These are phyloP conservation scores for Acanthamoeba rhysodes DNA, from an alignment of 208 protist genomes.

Conservation along the genomic window DNA sequence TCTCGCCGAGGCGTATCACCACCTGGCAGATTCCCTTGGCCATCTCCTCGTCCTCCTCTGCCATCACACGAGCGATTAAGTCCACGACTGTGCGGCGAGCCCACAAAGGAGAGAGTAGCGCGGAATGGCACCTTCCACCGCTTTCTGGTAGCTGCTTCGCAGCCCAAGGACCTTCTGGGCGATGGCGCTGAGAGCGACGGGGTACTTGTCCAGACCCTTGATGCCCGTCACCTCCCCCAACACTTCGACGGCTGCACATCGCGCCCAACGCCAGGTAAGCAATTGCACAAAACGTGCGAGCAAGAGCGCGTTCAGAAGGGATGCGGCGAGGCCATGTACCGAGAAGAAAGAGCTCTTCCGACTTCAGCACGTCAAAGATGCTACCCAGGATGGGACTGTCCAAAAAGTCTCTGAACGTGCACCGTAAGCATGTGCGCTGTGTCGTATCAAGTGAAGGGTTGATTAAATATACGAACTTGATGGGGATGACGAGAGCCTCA, in stretches of 20 bases:
- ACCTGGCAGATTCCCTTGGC: constrained; percentile 32
- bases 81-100: background rate
- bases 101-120: background rate
- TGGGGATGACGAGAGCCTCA: background rate
- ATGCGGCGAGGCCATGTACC: background rate
- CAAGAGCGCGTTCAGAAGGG: background rate
- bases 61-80: background rate
- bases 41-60: constrained; percentile 31
- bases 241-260: constrained; percentile 29
- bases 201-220: constrained; percentile 44
- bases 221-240: constrained; percentile 22
- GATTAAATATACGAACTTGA: background rate
- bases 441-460: background rate
- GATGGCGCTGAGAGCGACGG: constrained; percentile 3
- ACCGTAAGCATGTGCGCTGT: background rate
- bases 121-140: background rate
- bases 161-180: constrained; percentile 1
- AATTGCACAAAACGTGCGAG: background rate
- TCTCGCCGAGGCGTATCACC: constrained; percentile 15
- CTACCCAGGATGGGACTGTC: background rate
- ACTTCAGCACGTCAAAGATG: constrained; percentile 10
- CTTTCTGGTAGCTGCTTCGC: background rate
- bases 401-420: background rate
- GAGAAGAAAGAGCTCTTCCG: constrained; percentile 30
- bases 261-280: background rate